These are phyloP conservation scores for Fonsecaea pedrosoi DNA, from an alignment of 2,329 filamentous ascomycete species.

Conservation along the genomic window DNA sequence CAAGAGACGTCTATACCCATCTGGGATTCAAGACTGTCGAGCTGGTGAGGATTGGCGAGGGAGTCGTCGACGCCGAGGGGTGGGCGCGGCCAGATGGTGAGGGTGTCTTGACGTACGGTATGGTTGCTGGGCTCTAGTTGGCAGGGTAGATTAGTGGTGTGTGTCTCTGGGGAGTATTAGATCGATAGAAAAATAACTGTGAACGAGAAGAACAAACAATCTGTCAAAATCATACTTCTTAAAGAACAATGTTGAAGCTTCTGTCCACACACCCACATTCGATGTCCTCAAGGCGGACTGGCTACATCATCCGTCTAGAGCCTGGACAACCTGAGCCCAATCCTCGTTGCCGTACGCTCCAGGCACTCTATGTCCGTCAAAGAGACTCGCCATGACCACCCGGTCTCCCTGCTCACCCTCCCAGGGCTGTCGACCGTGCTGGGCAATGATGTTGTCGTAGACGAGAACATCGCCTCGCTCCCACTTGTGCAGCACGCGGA, in stretches of 20 bases:
- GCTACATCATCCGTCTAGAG: slow-evolving; percentile 43
- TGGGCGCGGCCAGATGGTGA: slow-evolving; percentile 21
- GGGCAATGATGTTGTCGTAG: slow-evolving; percentile 58
- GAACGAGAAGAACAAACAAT: too few species aligned
- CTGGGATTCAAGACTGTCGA: slow-evolving; percentile 35
- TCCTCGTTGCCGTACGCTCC: slow-evolving; percentile 52
- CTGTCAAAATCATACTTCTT: not conserved
- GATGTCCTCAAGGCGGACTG: not conserved
- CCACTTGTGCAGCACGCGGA: slow-evolving; percentile 58
- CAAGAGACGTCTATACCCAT: slow-evolving; percentile 36
- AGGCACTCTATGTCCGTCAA: slow-evolving; percentile 55
- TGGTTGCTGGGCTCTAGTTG: slow-evolving; percentile 23
- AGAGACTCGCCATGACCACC: slow-evolving; percentile 57
- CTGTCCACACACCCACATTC: not conserved
- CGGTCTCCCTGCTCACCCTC: slow-evolving; percentile 55
- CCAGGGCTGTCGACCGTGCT: slow-evolving; percentile 59
- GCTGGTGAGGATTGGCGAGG: slow-evolving; percentile 29
- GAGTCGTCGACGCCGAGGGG: slow-evolving; percentile 31
- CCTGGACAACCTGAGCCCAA: slow-evolving; percentile 58
- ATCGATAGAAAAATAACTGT: too few species aligned
- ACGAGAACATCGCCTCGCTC: slow-evolving; percentile 57
- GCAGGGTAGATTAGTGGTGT: not conserved
- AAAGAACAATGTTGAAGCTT: too few species aligned
- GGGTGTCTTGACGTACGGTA: slow-evolving; percentile 27
- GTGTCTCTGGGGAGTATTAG: too few species aligned